A percentile compares a stretch with the other conserved stretches of the same genome.
phyloP scores from a whole-genome alignment of 129 eudicot species.

The Lactuca sativa region DNA sequence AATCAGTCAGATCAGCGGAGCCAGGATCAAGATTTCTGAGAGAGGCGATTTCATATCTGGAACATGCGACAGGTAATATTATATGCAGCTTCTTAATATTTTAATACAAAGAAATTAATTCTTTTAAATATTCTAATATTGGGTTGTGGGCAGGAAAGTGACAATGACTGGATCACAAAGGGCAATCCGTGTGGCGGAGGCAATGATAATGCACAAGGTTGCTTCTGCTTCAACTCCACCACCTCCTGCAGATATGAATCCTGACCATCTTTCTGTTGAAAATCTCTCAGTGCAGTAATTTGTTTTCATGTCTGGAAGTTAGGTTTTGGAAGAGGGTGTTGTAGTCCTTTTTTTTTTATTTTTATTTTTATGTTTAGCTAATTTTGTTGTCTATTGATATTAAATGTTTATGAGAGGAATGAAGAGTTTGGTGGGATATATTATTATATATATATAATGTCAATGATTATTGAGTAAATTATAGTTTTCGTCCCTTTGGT shows the following conservation, averaged over 20 bases:
- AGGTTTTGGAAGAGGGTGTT: constrained; percentile 19
- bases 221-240: constrained; percentile 46
- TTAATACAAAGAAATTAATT: not conserved
- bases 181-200: constrained; percentile 72
- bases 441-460: too few species aligned
- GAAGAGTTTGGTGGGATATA: not conserved
- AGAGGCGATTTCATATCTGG: constrained; percentile 95
- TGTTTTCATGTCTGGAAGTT: not conserved
- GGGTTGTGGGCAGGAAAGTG: constrained; percentile 67
- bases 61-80: constrained; percentile 66
- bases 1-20: constrained; percentile 91
- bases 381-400: not conserved
- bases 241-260: constrained; percentile 6
- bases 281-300: constrained; percentile 24
- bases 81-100: constrained; percentile 12
- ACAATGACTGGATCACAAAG: constrained; percentile 79
- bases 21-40: constrained; percentile 82
- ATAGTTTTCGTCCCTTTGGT: not conserved
- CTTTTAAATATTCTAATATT: too few species aligned
- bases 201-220: constrained; percentile 75
- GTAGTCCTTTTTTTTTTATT: not conserved
- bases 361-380: not conserved
- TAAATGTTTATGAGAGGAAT: too few species aligned
- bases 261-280: constrained; percentile 25
- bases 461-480: too few species aligned